Percentiles rank a stretch among this genome's conserved stretches.
Conservation (phyloP, 1,139 yeast species). For the Debaryomyces fabryi region DNA sequence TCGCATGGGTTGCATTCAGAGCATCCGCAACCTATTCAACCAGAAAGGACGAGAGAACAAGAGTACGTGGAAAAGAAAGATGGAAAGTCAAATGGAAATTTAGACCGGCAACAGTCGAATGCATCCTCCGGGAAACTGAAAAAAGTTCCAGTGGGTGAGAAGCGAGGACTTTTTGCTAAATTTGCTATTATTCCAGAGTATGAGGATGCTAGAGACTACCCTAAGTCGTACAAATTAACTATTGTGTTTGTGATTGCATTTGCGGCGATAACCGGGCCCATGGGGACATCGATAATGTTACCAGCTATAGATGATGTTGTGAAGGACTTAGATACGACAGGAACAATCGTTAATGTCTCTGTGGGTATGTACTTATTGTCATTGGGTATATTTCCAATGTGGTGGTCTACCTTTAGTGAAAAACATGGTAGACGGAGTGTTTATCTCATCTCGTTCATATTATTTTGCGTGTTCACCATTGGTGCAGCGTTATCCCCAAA, state of each 20-base stretch:
- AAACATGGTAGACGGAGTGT: slow-evolving; percentile 73
- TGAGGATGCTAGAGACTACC: slow-evolving; percentile 69
- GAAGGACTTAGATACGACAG: slow-evolving; percentile 55
- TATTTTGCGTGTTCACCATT: slow-evolving; percentile 66
- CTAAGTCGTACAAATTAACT: slow-evolving; percentile 47
- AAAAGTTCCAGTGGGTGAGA: slow-evolving; percentile 42
- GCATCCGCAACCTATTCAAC: slow-evolving; percentile 5
- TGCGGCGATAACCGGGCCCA: slow-evolving; percentile 83
- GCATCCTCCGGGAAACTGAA: slow-evolving; percentile 19
- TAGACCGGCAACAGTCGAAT: slow-evolving; percentile 1
- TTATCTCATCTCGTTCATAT: slow-evolving; percentile 65
- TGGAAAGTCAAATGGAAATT: neutral
- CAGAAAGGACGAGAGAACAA: neutral
- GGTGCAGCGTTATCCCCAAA: slow-evolving; percentile 71
- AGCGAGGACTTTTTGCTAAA: slow-evolving; percentile 59
- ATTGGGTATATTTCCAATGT: slow-evolving; percentile 78
- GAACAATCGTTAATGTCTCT: slow-evolving; percentile 68
- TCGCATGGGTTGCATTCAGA: slow-evolving; percentile 3
- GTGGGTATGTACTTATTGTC: slow-evolving; percentile 78
- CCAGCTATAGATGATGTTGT: slow-evolving; percentile 75
- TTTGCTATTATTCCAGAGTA: slow-evolving; percentile 69
- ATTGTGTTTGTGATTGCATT: slow-evolving; percentile 68
- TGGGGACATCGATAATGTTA: slow-evolving; percentile 85
- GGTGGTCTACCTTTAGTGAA: slow-evolving; percentile 89
- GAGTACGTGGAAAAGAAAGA: neutral